Evolutionary conservation across 2,329 filamentous ascomycete species (phyloP).

Genomic region (Talaromyces sp.): DNA sequence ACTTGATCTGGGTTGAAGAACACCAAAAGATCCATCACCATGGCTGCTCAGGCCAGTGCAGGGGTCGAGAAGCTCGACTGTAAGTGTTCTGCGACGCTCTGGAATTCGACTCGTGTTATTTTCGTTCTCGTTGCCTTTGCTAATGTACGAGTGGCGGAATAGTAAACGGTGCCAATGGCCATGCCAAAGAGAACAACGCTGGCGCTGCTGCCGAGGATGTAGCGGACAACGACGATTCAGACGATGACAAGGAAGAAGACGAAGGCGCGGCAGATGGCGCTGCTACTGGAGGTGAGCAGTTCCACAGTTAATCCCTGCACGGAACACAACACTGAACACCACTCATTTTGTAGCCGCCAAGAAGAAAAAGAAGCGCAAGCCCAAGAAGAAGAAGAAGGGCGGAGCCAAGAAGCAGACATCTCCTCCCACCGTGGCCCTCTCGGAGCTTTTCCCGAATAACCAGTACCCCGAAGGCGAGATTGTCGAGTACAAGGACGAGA

Average conservation of each 20-base stretch:
- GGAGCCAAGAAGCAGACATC: slow-evolving; percentile 66
- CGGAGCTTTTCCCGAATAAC: slow-evolving; percentile 67
- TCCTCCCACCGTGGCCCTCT: slow-evolving; percentile 68
- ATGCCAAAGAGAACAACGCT: slow-evolving; percentile 25
- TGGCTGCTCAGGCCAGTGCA: slow-evolving; percentile 39
- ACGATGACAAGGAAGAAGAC: slow-evolving; percentile 50
- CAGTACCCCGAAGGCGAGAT: slow-evolving; percentile 74
- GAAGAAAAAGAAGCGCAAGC: slow-evolving; percentile 84
- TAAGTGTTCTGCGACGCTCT: slow-evolving; percentile 17
- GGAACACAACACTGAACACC: not conserved
- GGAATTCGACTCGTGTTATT: not conserved
- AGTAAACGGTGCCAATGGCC: slow-evolving; percentile 37
- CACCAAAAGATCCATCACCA: slow-evolving; percentile 19
- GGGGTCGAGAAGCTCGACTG: slow-evolving; percentile 37
- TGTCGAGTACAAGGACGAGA: slow-evolving; percentile 72
- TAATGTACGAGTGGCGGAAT: slow-evolving; percentile 5
- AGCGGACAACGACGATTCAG: slow-evolving; percentile 50
- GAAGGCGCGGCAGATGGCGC: slow-evolving; percentile 34
- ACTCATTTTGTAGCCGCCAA: slow-evolving; percentile 21
- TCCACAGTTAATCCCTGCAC: not conserved
- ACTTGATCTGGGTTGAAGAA: slow-evolving; percentile 10
- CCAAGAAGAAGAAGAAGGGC: slow-evolving; percentile 62
- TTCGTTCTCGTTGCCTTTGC: not conserved
- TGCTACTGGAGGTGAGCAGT: slow-evolving; percentile 30
- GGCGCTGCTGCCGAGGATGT: slow-evolving; percentile 38